Percentiles rank a stretch among this genome's conserved stretches.
These are phyloP conservation scores for Acer yangbiense DNA, from an alignment of 345 rosid species.

Conservation along the genomic window DNA sequence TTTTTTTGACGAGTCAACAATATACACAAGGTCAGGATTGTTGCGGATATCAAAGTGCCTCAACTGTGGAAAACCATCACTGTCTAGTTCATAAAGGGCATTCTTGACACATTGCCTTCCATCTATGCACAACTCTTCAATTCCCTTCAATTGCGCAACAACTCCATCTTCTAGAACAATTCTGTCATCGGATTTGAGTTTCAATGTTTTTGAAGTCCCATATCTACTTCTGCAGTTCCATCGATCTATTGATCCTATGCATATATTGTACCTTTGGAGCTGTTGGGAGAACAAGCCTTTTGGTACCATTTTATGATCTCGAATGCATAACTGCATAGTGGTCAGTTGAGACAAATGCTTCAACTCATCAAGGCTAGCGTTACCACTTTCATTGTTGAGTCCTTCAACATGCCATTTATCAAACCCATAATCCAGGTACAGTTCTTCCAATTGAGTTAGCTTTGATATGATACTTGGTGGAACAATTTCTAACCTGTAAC, in stretches of 20 bases:
- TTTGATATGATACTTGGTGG: constrained; percentile 4
- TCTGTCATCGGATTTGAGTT: too few species aligned
- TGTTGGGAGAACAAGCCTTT: too few species aligned
- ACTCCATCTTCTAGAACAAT: neutral
- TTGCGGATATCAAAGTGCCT: constrained; percentile 1
- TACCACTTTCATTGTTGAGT: neutral
- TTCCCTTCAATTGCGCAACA: neutral
- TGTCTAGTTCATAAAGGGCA: neutral
- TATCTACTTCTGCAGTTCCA: rapidly evolving
- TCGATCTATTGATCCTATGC: too few species aligned
- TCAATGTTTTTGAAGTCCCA: too few species aligned
- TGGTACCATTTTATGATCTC: too few species aligned
- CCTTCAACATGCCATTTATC: constrained; percentile 17
- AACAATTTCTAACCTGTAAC: neutral
- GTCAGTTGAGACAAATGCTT: too few species aligned
- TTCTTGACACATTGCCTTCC: neutral
- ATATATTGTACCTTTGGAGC: too few species aligned
- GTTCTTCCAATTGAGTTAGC: constrained; percentile 30
- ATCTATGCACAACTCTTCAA: constrained; percentile 6
- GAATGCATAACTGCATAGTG: too few species aligned
- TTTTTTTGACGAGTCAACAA: neutral
- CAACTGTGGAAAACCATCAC: constrained; percentile 10
- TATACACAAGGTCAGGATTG: neutral
- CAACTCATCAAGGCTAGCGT: too few species aligned
- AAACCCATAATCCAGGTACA: constrained; percentile 22